Percentiles rank a stretch among this genome's conserved stretches.
Conservation (phyloP, 2,329 filamentous ascomycete species). For the Botrytis cinerea region DNA sequence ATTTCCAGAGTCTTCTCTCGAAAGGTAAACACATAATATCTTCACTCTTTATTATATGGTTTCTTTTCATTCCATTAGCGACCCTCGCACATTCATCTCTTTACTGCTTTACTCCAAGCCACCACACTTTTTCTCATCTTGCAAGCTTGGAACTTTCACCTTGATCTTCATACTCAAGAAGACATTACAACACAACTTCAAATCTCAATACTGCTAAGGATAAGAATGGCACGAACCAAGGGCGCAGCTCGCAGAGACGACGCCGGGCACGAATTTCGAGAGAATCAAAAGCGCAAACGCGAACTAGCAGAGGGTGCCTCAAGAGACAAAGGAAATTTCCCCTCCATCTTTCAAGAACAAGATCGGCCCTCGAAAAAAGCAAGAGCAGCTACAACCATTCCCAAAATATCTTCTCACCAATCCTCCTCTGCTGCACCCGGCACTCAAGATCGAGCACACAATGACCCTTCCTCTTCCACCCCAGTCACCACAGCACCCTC, state of each 20-base stretch:
- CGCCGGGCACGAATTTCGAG: conserved; percentile 2
- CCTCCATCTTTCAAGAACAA: conserved; percentile 18
- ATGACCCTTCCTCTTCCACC: not conserved
- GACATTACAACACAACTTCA: conserved; percentile 4
- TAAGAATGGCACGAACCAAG: conserved; percentile 25
- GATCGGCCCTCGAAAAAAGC: conserved; percentile 21
- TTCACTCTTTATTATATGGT: not conserved
- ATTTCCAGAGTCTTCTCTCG: not conserved
- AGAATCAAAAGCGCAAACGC: conserved; percentile 18
- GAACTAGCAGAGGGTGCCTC: conserved; percentile 15
- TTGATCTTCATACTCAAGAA: not conserved
- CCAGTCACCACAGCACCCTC: not conserved
- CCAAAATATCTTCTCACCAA: not conserved
- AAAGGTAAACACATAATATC: not conserved
- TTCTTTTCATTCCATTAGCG: not conserved
- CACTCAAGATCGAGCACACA: not conserved
- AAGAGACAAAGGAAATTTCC: conserved; percentile 21
- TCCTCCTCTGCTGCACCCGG: not conserved
- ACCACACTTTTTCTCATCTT: not conserved
- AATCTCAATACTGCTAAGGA: not conserved
- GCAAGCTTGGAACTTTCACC: conserved; percentile 10
- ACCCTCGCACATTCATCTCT: not conserved
- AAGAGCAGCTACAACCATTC: conserved; percentile 3
- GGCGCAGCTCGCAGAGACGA: conserved; percentile 13
- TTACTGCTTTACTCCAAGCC: not conserved